Conservation (phyloP, 495 filamentous ascomycete species). For the Aspergillus diversus region DNA sequence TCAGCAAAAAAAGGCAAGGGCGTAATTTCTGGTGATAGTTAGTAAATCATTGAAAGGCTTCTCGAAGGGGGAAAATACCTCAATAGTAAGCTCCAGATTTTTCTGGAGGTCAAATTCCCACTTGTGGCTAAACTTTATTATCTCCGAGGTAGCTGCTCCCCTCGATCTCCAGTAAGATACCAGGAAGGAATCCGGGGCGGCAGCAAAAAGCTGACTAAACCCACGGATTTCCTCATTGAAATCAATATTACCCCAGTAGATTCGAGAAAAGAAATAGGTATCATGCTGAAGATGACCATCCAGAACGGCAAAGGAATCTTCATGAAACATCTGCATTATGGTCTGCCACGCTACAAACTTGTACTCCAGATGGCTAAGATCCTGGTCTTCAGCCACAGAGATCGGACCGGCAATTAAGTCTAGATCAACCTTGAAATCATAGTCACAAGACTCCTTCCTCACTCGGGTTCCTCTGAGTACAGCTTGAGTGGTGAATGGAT, state of each 20-base stretch:
- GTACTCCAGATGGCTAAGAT: neutral
- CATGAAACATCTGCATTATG: neutral
- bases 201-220: neutral
- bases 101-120: too few species aligned
- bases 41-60: neutral
- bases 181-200: neutral
- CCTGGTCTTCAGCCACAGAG: neutral
- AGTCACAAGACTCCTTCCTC: neutral
- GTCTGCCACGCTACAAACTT: neutral
- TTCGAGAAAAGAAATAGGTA: neutral
- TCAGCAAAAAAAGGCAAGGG: neutral
- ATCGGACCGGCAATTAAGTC: neutral
- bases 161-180: neutral
- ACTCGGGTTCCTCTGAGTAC: neutral
- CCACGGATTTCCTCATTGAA: neutral
- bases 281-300: neutral
- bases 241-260: neutral
- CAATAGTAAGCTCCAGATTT: neutral
- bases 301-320: neutral
- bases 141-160: neutral
- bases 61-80: neutral
- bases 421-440: neutral
- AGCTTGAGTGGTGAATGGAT: neutral
- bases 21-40: neutral
- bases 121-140: neutral